Evolutionary conservation across 495 filamentous ascomycete genomes (phyloP), one percentile per base, ranked within the genome.

Genomic region (Parachaetomium inaequale): DNA sequence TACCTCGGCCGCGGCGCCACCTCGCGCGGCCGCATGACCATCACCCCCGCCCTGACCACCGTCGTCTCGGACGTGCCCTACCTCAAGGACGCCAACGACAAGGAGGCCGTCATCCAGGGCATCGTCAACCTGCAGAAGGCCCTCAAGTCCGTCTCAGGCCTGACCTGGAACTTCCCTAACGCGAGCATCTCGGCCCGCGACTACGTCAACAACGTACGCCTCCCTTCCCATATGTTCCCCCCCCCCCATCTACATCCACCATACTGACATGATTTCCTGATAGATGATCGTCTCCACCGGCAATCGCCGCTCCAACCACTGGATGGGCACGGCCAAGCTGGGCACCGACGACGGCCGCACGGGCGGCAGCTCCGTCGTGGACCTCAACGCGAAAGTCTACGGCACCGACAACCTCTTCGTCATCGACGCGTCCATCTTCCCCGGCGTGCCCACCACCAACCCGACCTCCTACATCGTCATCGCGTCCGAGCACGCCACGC

Each of bases 331-430:
- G 6, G 65, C 64, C 64, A 89, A 88, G 79, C 76, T 91, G 62
- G 88, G 88, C 46, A 72, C 73, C 28, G 85, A 90, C 69, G 85
- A 88, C 66, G 88, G 88, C 25, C 81, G 85, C 26, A 32, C 55
- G 26, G 76, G 71, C 26, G 75, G 77, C 62, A 87, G 87, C 52
- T 82, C 79, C n/a, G 88, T 91, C 29, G 87, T 91, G n/a, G 87
- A 91, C 63, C 73, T 78, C 42, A 81, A 89, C 78, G 81, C 86
- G 56, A 82, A 84, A 71, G 87, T 90, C 53, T 91, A 87, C 56
- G 88, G 88, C 57, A 88, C 82, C 10, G 82, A 87, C 66, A 90
- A 89, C 75, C 74, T 90, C 58, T 85, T 84, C 63, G 82, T 87
- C 14, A 77, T 87, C 29, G 85, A 87, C 67, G 85, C 79, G 19